Evolutionary conservation across 2,329 filamentous ascomycete species (phyloP), one percentile per base, ranked within the genome.

Genomic region (Fusarium sp.): DNA sequence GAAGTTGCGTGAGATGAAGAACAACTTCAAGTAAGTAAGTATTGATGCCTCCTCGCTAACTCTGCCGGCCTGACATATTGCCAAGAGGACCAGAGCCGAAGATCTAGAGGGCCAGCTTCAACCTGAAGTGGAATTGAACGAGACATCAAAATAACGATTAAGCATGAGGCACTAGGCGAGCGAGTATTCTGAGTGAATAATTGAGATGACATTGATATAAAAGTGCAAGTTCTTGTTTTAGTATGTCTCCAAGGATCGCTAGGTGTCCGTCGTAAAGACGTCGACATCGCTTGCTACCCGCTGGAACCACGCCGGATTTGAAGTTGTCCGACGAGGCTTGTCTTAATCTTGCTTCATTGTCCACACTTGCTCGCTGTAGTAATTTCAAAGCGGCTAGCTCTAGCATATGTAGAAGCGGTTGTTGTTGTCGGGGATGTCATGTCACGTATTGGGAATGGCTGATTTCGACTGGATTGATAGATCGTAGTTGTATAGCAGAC

Each of bases 1-100:
- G 32, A 90, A 90, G 73, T 82, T 98, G 74, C 86, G 96, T 55
- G 92, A 96, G 79, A 90, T 97, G 90, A 99, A 98, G 88, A 94
- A 96, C 76, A 87, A 84, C 78, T 88, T 88, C 78, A 86, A 85
- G 82, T 87, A 81, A 87, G 84, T 82, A 78, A 76, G 77, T 79
- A 68, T 45, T 14, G 6, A 32, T 9, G 17, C 22, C n/a, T 43
- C 35, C 17, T n/a, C 8, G 14, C 11, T 8, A 11, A 17, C 20
- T 19, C 32, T 11, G 4, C 33, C 40, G 10, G 17, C 22, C 52
- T 72, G 11, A 73, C 52, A 2, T 7, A 37, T 45, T 41, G 22
- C 33, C 1, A 19, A 39, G 75, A 63, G 57, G 46, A 44, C 68
- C 71, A 4, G 73, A 75, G 45, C 62, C 77, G 5, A 79, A 79